A percentile compares a stretch with the other conserved stretches of the same genome.
These are phyloP conservation scores for Tolypocladium amazonense DNA, from an alignment of 2,329 filamentous ascomycete genomes.

Conservation along the genomic window DNA sequence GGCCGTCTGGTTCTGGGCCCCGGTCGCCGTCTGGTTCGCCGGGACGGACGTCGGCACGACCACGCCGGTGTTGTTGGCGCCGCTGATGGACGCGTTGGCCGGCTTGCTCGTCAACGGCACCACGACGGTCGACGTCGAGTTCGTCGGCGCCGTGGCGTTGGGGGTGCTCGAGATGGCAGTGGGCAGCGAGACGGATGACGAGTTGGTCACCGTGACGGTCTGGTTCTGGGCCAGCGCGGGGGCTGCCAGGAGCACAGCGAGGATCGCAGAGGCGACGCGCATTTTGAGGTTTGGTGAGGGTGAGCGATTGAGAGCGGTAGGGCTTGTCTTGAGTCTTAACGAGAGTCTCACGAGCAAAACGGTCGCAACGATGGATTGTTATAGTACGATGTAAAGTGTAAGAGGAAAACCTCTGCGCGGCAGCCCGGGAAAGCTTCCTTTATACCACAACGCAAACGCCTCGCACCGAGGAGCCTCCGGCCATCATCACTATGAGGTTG, in stretches of 20 bases:
- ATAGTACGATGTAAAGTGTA: neutral
- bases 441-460: neutral
- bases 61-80: neutral
- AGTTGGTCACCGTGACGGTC: neutral
- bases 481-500: neutral
- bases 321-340: neutral
- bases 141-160: neutral
- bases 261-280: constrained; percentile 7
- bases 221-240: neutral
- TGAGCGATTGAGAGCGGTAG: neutral
- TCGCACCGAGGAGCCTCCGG: neutral
- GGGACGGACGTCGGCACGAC: neutral
- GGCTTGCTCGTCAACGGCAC: neutral
- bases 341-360: neutral
- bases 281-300: constrained; percentile 4
- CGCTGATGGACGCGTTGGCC: neutral
- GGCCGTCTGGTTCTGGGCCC: too few species aligned
- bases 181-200: neutral
- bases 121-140: neutral
- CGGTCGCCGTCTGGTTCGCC: too few species aligned
- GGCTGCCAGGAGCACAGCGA: constrained; percentile 8
- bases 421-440: neutral
- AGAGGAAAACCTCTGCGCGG: neutral
- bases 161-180: neutral
- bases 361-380: neutral